Conservation (phyloP, 1,284 basidiomycete species). For the Trichosporon sp. region DNA sequence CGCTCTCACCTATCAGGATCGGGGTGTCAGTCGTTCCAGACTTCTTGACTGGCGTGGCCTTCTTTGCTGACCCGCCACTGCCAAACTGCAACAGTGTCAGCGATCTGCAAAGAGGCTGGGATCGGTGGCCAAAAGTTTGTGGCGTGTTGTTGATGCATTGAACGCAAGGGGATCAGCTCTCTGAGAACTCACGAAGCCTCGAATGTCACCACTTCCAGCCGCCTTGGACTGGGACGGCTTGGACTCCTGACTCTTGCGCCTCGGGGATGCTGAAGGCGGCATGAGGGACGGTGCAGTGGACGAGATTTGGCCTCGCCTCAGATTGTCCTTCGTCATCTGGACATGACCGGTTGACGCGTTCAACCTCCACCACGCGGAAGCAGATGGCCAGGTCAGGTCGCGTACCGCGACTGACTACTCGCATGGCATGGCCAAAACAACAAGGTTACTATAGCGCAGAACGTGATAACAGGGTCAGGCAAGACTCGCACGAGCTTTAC, state of each 20-base stretch:
- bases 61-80: neutral
- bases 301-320: neutral
- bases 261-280: neutral
- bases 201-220: neutral
- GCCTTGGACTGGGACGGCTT: neutral
- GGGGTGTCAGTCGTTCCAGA: neutral
- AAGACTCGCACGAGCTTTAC: no score
- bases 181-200: neutral
- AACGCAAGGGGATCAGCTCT: neutral
- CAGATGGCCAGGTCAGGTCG: no score
- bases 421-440: no score
- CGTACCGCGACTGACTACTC: neutral
- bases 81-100: neutral
- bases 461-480: no score
- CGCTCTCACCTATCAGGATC: neutral
- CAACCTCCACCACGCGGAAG: neutral
- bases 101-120: neutral
- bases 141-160: neutral
- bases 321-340: neutral
- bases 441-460: no score
- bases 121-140: neutral
- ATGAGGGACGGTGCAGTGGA: neutral
- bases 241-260: conserved; percentile 1
- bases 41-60: neutral
- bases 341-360: conserved; percentile 2